These are phyloP conservation scores for Leccinellum luteum DNA, from an alignment of 768 basidiomycete genomes.

Conservation along the genomic window DNA sequence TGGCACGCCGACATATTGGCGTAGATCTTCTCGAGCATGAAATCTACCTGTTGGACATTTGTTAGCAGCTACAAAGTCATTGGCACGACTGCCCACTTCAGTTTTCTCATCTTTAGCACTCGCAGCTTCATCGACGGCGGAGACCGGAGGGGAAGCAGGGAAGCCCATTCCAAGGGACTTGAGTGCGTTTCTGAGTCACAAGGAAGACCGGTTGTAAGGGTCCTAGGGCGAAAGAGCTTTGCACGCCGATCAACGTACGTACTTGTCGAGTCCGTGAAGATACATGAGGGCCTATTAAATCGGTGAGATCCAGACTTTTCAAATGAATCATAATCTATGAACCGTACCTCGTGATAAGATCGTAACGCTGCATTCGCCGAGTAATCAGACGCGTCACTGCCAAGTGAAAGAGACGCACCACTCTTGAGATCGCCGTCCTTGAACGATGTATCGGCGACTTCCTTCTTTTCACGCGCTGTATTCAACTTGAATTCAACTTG, in stretches of 20 bases:
- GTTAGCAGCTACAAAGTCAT: not conserved
- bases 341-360: constrained; percentile 68
- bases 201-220: constrained; percentile 3
- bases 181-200: constrained; percentile 47
- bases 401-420: constrained; percentile 42
- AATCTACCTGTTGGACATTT: constrained; percentile 53
- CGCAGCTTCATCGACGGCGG: constrained; percentile 30
- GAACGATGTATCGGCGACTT: constrained; percentile 64
- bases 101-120: constrained; percentile 52
- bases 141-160: constrained; percentile 6
- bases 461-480: constrained; percentile 67
- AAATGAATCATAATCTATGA: not conserved
- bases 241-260: constrained; percentile 39
- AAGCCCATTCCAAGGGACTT: constrained; percentile 45
- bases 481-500: constrained; percentile 49
- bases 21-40: constrained; percentile 77
- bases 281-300: constrained; percentile 61
- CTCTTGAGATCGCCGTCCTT: constrained; percentile 59
- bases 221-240: not conserved
- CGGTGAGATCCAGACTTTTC: constrained; percentile 2
- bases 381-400: constrained; percentile 1
- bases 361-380: constrained; percentile 49
- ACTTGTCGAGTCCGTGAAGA: constrained; percentile 78
- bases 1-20: constrained; percentile 86
- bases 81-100: constrained; percentile 44